These are phyloP conservation scores for Bruguiera parviflora DNA, from an alignment of 345 rosid species.

Conservation along the genomic window DNA sequence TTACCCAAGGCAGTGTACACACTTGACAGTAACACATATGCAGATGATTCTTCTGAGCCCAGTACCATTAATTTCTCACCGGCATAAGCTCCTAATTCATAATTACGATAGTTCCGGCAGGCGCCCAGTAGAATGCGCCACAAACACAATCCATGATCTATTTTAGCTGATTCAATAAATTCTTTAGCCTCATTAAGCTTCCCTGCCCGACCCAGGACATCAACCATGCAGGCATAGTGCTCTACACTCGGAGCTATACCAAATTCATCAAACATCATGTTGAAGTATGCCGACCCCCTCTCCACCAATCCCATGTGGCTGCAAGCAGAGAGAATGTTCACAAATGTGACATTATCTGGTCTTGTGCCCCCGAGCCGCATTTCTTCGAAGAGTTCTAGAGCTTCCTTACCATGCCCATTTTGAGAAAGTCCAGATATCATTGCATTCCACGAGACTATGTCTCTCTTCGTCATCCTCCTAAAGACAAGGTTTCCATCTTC, in stretches of 20 bases:
- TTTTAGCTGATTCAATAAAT: slow-evolving; percentile 59
- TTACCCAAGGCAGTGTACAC: slow-evolving; percentile 55
- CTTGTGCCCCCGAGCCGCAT: slow-evolving; percentile 23
- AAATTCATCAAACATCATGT: slow-evolving; percentile 24
- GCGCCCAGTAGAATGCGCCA: slow-evolving; percentile 68
- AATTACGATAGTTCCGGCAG: slow-evolving; percentile 55
- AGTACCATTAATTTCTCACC: slow-evolving; percentile 72
- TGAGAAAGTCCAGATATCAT: slow-evolving; percentile 34
- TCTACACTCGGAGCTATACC: slow-evolving; percentile 23
- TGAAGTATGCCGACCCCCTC: slow-evolving; percentile 20
- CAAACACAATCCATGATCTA: slow-evolving; percentile 61
- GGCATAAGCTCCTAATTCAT: slow-evolving; percentile 63
- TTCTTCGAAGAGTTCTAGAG: slow-evolving; percentile 28
- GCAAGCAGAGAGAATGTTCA: slow-evolving; percentile 31
- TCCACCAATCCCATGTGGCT: slow-evolving; percentile 34
- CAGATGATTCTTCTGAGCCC: slow-evolving; percentile 69
- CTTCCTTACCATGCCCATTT: slow-evolving; percentile 26
- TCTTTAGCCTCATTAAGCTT: slow-evolving; percentile 43
- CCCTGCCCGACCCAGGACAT: slow-evolving; percentile 29
- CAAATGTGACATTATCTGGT: slow-evolving; percentile 30
- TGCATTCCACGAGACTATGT: slow-evolving; percentile 30
- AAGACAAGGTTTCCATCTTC: slow-evolving; percentile 20
- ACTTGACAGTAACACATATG: slow-evolving; percentile 51
- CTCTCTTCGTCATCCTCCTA: slow-evolving; percentile 22
- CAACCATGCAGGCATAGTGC: slow-evolving; percentile 33